Evolutionary conservation across 1,284 basidiomycete genomes (phyloP).

Genomic region (Abortiporus biennis): DNA sequence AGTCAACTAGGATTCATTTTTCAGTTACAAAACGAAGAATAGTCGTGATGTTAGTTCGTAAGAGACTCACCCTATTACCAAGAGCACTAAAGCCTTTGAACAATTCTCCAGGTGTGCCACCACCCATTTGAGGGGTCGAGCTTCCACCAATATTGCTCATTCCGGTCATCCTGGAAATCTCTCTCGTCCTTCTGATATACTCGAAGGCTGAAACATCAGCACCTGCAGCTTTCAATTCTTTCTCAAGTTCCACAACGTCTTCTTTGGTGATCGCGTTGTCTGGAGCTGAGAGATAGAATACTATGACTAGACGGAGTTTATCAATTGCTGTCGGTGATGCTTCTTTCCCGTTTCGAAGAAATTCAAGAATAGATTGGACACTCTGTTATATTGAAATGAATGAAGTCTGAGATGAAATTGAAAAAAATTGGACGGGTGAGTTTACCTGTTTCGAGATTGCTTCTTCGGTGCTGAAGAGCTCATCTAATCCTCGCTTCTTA

Average conservation of each 20-base stretch:
- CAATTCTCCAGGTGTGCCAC: constrained; percentile 69
- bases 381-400: constrained; percentile 46
- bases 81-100: constrained; percentile 92
- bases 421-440: too few relatives aligned
- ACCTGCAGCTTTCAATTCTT: constrained; percentile 76
- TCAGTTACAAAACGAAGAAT: not conserved
- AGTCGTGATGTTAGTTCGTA: constrained; percentile 1
- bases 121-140: constrained; percentile 72
- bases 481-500: constrained; percentile 92
- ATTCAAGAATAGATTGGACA: constrained; percentile 78
- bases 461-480: constrained; percentile 96
- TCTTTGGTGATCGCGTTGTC: constrained; percentile 81
- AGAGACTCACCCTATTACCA: constrained; percentile 70
- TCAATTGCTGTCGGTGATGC: constrained; percentile 72
- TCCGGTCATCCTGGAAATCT: constrained; percentile 82
- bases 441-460: constrained; percentile 76
- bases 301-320: constrained; percentile 89
- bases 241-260: constrained; percentile 84
- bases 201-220: constrained; percentile 84
- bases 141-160: constrained; percentile 47
- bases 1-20: constrained; percentile 56
- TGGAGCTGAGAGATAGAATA: constrained; percentile 87
- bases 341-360: constrained; percentile 64
- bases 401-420: constrained; percentile 2
- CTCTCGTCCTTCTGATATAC: constrained; percentile 89